Base-by-base conservation (phyloP, 192 early-diverging fungal species). In the Coemansia sp. region DNA sequence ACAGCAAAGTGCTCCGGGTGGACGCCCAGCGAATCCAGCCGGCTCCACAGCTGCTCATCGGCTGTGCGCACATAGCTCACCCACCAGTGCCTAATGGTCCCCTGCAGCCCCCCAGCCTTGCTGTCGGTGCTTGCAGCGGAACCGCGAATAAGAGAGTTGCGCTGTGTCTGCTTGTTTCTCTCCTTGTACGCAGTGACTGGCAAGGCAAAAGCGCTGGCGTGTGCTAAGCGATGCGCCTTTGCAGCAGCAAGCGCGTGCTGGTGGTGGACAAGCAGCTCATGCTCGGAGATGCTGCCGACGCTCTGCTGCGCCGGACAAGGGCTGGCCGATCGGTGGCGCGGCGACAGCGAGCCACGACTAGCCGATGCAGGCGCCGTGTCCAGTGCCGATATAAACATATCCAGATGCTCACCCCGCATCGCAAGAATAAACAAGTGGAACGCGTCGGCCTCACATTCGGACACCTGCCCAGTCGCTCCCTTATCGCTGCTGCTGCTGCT, bases 1-100 rank as follows among this genome's bases (percentile, higher is more conserved):
- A 94, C 90, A n/a, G 87, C 84, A 70, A 89, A 94, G 66, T 89
- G 92, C 49, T 86, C 84, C 18, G 89, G 85, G 25, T 88, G 81
- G 16, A 93, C 82, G 34, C 84, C 82, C 61, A 90, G 88, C n/a
- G 61, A 64, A 39, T 86, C 83, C 46, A 93, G 49, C 74, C 89
- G 81, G 31, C 63, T 61, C 84, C 86, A 91, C 25, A 91, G 66
- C 31, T 86, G 68, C n/a, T 63, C 71, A 58, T 91, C 87, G 43
- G 85, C 81, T 58, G 74, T 68, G n/a, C 74, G 51, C 23, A 93
- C 63, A 10, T 83, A 70, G 23, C 61, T 67, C 58, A 76, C 83
- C 84, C 90, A 70, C 68, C 68, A 70, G 34, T 37, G 59, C 29
- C 46, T 12, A 23, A 70, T 46, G 4, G 34, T 34, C 26, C 28